Conservation (phyloP, 495 filamentous ascomycete species). For the Neurospora sp. region DNA sequence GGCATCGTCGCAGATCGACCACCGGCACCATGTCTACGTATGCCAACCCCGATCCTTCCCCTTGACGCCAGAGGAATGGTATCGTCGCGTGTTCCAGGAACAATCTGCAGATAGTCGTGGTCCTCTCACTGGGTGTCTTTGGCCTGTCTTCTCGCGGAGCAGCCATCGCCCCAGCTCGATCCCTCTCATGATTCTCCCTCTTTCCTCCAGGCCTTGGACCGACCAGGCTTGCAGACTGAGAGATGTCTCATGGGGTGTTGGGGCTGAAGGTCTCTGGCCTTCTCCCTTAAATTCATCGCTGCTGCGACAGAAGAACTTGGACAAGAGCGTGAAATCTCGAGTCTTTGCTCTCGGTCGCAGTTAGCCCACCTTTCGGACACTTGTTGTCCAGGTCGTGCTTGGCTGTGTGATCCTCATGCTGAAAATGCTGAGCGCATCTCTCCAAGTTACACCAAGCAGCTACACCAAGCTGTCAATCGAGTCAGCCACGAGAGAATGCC, state of each 20-base stretch:
- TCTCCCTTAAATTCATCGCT: slow-evolving; percentile 82
- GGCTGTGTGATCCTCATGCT: neutral
- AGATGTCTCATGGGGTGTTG: slow-evolving; percentile 62
- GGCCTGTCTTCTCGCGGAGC: slow-evolving; percentile 15
- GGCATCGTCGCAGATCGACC: slow-evolving; percentile 20
- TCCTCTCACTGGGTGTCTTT: slow-evolving; percentile 65
- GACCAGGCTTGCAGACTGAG: slow-evolving; percentile 35
- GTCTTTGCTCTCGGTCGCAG: slow-evolving; percentile 14
- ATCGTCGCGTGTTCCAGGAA: slow-evolving; percentile 41
- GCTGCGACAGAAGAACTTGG: slow-evolving; percentile 26
- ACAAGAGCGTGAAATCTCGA: neutral
- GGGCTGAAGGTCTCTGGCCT: slow-evolving; percentile 56
- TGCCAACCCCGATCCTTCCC: slow-evolving; percentile 38
- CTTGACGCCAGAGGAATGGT: slow-evolving; percentile 36
- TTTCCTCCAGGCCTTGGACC: slow-evolving; percentile 34
- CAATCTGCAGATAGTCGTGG: slow-evolving; percentile 56
- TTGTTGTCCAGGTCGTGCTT: slow-evolving; percentile 2
- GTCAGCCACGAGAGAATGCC: slow-evolving; percentile 86
- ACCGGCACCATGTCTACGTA: slow-evolving; percentile 55
- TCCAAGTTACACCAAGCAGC: slow-evolving; percentile 26
- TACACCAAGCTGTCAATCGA: slow-evolving; percentile 44
- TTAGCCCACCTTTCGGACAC: neutral
- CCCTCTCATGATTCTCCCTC: slow-evolving; percentile 52
- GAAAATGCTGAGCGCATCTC: neutral
- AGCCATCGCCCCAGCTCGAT: slow-evolving; percentile 66